phyloP scores from a whole-genome alignment of 192 early-diverging fungal genomes.

The Chytriomyces hyalinus region DNA sequence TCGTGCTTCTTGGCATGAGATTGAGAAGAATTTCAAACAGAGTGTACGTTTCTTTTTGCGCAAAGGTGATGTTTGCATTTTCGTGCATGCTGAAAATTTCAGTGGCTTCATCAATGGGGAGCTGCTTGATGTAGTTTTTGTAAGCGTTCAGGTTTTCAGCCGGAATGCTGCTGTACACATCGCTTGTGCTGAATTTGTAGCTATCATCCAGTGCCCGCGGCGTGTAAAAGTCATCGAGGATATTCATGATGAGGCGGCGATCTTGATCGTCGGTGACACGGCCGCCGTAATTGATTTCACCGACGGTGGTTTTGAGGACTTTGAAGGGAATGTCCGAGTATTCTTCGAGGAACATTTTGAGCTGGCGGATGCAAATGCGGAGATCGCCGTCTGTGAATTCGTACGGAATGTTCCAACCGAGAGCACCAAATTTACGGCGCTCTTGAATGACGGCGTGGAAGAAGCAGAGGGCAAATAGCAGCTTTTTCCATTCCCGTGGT shows the following conservation, averaged over 20 bases:
- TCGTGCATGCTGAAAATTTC: slow-evolving; percentile 69
- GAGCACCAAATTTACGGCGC: slow-evolving; percentile 61
- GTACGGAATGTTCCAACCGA: slow-evolving; percentile 70
- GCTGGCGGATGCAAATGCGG: slow-evolving; percentile 61
- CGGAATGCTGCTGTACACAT: slow-evolving; percentile 53
- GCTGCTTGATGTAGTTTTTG: slow-evolving; percentile 55
- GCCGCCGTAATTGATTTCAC: slow-evolving; percentile 69
- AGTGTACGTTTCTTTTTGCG: slow-evolving; percentile 63
- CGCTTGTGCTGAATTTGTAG: slow-evolving; percentile 54
- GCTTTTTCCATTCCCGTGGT: slow-evolving; percentile 58
- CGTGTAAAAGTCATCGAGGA: slow-evolving; percentile 60
- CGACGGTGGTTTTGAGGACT: slow-evolving; percentile 63
- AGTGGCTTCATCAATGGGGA: slow-evolving; percentile 64
- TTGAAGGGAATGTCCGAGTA: slow-evolving; percentile 65
- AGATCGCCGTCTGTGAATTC: slow-evolving; percentile 65
- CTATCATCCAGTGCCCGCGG: slow-evolving; percentile 58
- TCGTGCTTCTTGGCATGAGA: slow-evolving; percentile 57
- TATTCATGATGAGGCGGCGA: slow-evolving; percentile 63
- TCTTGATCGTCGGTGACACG: slow-evolving; percentile 67
- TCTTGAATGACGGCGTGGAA: slow-evolving; percentile 68
- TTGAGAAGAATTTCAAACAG: slow-evolving; percentile 59
- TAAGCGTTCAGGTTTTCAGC: slow-evolving; percentile 53
- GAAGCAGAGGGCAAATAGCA: slow-evolving; percentile 62
- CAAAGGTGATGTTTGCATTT: slow-evolving; percentile 69
- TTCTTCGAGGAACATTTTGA: slow-evolving; percentile 68